These are phyloP conservation scores for Rhododendron molle DNA, from an alignment of 148 eudicot species.

Conservation along the genomic window DNA sequence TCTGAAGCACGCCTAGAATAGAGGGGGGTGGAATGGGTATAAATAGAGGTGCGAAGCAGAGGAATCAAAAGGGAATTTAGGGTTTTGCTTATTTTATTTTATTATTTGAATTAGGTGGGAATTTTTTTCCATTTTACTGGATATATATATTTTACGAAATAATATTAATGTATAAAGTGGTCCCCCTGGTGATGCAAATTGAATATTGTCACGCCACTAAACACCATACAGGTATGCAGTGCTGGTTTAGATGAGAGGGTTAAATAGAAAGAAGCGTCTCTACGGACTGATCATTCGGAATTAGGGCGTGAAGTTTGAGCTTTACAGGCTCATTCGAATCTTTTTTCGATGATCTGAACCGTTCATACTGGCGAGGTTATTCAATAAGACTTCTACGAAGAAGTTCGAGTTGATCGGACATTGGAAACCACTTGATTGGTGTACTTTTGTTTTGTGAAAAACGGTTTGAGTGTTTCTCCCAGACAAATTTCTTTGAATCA, in stretches of 20 bases:
- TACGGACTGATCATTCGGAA: too few relatives aligned
- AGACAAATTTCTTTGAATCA: background rate
- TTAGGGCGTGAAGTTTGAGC: background rate
- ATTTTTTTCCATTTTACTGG: background rate
- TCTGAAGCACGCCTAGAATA: slow-evolving; percentile 1
- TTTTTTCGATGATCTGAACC: background rate
- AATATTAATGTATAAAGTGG: background rate
- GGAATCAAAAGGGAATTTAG: background rate
- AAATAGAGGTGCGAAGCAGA: slow-evolving; percentile 16
- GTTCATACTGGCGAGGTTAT: background rate
- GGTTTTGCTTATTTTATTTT: background rate
- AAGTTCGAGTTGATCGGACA: background rate
- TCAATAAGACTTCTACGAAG: background rate
- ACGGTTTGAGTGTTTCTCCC: background rate
- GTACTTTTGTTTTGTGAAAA: background rate
- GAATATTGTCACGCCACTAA: slow-evolving; percentile 31
- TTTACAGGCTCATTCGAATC: background rate
- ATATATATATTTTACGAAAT: background rate
- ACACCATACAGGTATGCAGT: slow-evolving; percentile 27
- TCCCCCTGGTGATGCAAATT: slow-evolving; percentile 22
- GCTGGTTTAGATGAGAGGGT: slow-evolving; percentile 9
- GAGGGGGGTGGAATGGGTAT: slow-evolving; percentile 13
- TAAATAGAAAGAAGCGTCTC: background rate
- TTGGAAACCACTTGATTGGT: background rate
- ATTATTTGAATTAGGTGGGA: background rate